A percentile compares a stretch with the other conserved stretches of the same genome.
These are phyloP conservation scores for Pleurotus salmoneostramineus DNA, from an alignment of 768 basidiomycete species.

Conservation along the genomic window DNA sequence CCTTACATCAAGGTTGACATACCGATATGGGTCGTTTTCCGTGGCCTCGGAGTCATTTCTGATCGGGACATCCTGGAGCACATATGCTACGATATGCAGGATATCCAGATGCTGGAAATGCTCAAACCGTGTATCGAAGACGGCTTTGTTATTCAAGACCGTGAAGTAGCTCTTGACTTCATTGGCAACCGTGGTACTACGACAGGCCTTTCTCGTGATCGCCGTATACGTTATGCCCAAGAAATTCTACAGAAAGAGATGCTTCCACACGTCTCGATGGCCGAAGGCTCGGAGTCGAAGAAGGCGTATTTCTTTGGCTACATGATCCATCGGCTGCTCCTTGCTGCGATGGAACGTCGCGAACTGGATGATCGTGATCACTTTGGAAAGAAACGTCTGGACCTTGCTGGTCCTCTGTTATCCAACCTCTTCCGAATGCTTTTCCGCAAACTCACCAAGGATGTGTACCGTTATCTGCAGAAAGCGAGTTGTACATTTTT, in stretches of 20 bases:
- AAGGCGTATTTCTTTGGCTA: constrained; percentile 99
- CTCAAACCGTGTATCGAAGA: constrained; percentile 98
- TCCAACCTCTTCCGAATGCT: constrained; percentile 98
- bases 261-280: constrained; percentile 95
- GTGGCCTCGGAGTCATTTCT: constrained; percentile 94
- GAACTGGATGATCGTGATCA: constrained; percentile 99
- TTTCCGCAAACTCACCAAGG: constrained; percentile 93
- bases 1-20: constrained; percentile 99
- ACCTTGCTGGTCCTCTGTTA: constrained; percentile 91
- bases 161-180: constrained; percentile 95
- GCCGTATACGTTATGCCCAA: constrained; percentile 93
- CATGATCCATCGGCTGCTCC: constrained; percentile 94
- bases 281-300: constrained; percentile 93
- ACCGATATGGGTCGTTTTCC: constrained; percentile 98
- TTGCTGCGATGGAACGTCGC: constrained; percentile 90
- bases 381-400: constrained; percentile 97
- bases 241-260: constrained; percentile 99
- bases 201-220: constrained; percentile 85
- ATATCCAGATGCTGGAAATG: constrained; percentile 96
- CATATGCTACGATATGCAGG: constrained; percentile 97
- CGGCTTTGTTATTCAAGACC: constrained; percentile 96
- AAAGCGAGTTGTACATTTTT: constrained; percentile 53
- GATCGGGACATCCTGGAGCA: constrained; percentile 98
- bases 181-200: constrained; percentile 98
- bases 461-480: constrained; percentile 95